Conservation (phyloP, 2,329 filamentous ascomycete genomes). For the Cladophialophora psammophila region DNA sequence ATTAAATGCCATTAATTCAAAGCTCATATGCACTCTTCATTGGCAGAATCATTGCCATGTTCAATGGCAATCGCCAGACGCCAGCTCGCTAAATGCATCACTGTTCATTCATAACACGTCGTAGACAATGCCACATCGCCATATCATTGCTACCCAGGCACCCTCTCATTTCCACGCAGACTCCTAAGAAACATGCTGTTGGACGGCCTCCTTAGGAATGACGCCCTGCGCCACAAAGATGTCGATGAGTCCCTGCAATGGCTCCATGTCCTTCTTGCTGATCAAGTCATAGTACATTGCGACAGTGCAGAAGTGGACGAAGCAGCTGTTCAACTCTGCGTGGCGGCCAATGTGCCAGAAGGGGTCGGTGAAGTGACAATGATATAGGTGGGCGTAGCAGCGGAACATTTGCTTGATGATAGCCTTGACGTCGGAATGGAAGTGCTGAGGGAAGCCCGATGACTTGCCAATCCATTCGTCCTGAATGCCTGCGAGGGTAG, state of each 20-base stretch:
- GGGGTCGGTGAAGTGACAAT: slow-evolving; percentile 87
- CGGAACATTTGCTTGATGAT: slow-evolving; percentile 99
- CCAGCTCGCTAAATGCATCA: slow-evolving; percentile 21
- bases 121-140: not conserved
- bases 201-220: slow-evolving; percentile 71
- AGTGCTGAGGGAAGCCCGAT: slow-evolving; percentile 89
- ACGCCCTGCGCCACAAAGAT: slow-evolving; percentile 89
- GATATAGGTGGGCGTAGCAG: slow-evolving; percentile 97
- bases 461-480: slow-evolving; percentile 88
- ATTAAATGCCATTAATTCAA: not conserved
- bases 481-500: slow-evolving; percentile 66
- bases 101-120: slow-evolving; percentile 12
- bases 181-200: slow-evolving; percentile 33
- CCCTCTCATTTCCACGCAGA: not conserved
- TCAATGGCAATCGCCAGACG: slow-evolving; percentile 8
- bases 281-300: slow-evolving; percentile 84
- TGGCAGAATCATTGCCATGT: not conserved
- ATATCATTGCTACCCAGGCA: not conserved
- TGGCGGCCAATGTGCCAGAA: slow-evolving; percentile 79
- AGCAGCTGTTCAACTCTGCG: slow-evolving; percentile 83
- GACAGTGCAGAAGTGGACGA: slow-evolving; percentile 82
- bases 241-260: slow-evolving; percentile 93
- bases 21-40: slow-evolving; percentile 3
- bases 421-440: slow-evolving; percentile 86
- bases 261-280: slow-evolving; percentile 87